Base-by-base conservation (phyloP, 257 asterid genomes). In the Solanum habrochaites region DNA sequence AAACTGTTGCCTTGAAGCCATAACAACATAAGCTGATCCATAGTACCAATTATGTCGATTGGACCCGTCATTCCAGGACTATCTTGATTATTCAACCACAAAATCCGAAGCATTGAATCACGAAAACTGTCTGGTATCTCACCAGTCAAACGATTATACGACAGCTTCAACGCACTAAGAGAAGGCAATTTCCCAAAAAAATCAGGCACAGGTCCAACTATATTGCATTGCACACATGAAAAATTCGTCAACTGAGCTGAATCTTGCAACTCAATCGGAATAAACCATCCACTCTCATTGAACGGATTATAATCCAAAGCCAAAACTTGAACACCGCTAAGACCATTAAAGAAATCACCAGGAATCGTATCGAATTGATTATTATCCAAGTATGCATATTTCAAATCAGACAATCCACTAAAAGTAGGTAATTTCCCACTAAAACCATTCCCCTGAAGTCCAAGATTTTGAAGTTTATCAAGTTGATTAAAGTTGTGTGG, bases 1-100 rank as follows among this genome's bases (percentile, higher is more conserved):
- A 96, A 94, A 23, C 84, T 91, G 87, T 96, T 96, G 13, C 98
- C 98, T 23, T 96, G 97, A 40, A 96, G 93, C 98, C 98, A 94
- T 47, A 91, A 86, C 49, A 37, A 82, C 11, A 89, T 85, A 78
- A 95, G 85, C 86, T 93, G 95, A 67, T 88, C 89, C 98, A 96
- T 93, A 62, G 89, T 90, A 16, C 87, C 90, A 52, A 96, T 87
- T 37, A 90, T 87, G 75, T 92, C 93, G 2, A 96, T 94, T 14
- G 94, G 62, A 71, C 96, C 98, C 3, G 83, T 90, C 93, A 96
- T 89, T 31, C 93, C 94, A 82, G 86, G 92, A 78, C 93, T 92
- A 40, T 90, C 90, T 72, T 95, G 98, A 91, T 96, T 90, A 89
- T 96, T 94, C 92, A 96, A 88, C 98, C 95, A 94, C 90, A 96